Base-by-base conservation (phyloP, 345 rosid species). In the Boechera divaricarpa region DNA sequence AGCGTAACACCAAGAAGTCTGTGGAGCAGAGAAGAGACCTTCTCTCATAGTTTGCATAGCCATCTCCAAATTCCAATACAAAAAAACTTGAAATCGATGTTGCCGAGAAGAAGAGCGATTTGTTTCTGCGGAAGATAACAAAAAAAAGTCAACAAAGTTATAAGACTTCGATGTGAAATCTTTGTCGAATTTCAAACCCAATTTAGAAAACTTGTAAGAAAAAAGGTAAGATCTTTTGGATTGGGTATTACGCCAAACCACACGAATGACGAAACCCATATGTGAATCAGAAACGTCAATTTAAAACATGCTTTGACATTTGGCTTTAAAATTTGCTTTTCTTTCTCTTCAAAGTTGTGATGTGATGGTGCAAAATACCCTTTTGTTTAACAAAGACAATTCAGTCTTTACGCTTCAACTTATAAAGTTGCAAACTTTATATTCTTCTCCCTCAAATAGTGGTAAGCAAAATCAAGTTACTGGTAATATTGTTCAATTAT, bases 41-140 rank as follows among this genome's bases (percentile, higher is more conserved):
- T 89, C 97, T 75, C 83, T 90, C 66, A 82, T 71, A 79, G 96
- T 82, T 81, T 90, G 93, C 97, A 84, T 87, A 80, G 95, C 91
- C 94, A 90, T 94, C 74, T 79, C 49, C 68, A 16, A 48, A 49
- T 36, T 56, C 66, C 73, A 70, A 59, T 51, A 59, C 65, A 38
- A 53, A 21, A 52, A 31, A 18, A 41, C 60, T 28, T 11, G 7
- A n/a, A 21, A 32, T 63, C 3, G 31, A 56, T 74, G 54, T 28
- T 47, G 51, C 49, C 21, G 51, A 71, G 72, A 36, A 67, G 53
- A 26, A 69, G 53, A 42, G 18, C 54, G 77, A 68, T 60, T 12
- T 78, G 57, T 68, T 71, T 74, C 91, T 80, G 81, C 80, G 79
- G 78, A n/a, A 52, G 59, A 77, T 56, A 42, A 62, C 60, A 15